Evolutionary conservation across 1,284 basidiomycete species (phyloP).

Genomic region (Limonomyces culmigenus): DNA sequence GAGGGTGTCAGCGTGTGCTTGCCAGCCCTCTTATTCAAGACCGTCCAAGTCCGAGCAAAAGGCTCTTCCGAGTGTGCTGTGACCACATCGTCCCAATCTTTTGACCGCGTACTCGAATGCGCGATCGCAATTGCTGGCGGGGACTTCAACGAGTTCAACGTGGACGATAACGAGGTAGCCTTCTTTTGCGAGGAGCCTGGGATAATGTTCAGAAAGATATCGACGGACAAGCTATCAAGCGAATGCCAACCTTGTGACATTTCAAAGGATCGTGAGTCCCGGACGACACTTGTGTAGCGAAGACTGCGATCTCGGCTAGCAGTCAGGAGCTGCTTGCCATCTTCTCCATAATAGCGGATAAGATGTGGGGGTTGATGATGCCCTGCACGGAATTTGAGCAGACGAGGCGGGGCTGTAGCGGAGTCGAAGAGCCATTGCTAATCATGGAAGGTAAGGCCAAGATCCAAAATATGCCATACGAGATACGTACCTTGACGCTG

Average conservation of each 20-base stretch:
- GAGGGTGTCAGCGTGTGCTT: slow-evolving; percentile 60
- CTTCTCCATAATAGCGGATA: slow-evolving; percentile 90
- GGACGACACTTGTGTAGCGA: slow-evolving; percentile 81
- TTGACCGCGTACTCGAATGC: slow-evolving; percentile 66
- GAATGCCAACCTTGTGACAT: slow-evolving; percentile 67
- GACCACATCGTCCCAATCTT: slow-evolving; percentile 96
- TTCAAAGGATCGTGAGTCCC: slow-evolving; percentile 88
- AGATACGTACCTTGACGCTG: slow-evolving; percentile 77
- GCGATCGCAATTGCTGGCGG: slow-evolving; percentile 65
- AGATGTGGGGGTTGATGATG: slow-evolving; percentile 85
- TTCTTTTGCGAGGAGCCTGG: slow-evolving; percentile 75
- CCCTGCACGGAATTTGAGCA: slow-evolving; percentile 86
- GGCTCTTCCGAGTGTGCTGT: slow-evolving; percentile 77
- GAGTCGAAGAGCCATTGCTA: slow-evolving; percentile 99
- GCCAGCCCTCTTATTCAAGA: slow-evolving; percentile 69
- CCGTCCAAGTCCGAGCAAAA: slow-evolving; percentile 75
- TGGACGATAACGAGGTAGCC: slow-evolving; percentile 65
- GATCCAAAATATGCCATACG: slow-evolving; percentile 1
- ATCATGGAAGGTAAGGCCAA: neutral
- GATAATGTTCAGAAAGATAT: slow-evolving; percentile 3
- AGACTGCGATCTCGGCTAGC: slow-evolving; percentile 80
- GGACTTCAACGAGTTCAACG: slow-evolving; percentile 68
- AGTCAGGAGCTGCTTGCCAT: slow-evolving; percentile 88
- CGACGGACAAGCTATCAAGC: neutral
- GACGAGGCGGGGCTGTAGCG: slow-evolving; percentile 66